phyloP scores from a whole-genome alignment of 2,329 filamentous ascomycete genomes.

The Emmonsiellopsis sp. region DNA sequence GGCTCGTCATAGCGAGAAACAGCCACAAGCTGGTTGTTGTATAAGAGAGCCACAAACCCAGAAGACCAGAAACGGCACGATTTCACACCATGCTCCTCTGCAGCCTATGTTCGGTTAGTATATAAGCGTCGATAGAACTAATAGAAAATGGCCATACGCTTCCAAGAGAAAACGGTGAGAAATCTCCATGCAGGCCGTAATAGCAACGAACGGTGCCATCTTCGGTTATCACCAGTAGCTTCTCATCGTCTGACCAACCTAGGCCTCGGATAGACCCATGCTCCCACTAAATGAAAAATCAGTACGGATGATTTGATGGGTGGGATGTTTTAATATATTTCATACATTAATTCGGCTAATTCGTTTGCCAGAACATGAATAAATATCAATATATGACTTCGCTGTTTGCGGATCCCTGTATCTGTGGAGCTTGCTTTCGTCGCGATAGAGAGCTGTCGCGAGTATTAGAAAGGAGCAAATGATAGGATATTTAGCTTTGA shows the following conservation, averaged over 20 bases:
- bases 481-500: not conserved
- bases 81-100: conserved; percentile 77
- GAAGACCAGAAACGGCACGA: conserved; percentile 86
- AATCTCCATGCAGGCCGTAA: conserved; percentile 85
- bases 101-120: conserved; percentile 41
- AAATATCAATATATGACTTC: conserved; percentile 85
- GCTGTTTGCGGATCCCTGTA: conserved; percentile 62
- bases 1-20: conserved; percentile 90
- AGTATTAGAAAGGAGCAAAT: not conserved
- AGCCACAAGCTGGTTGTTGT: conserved; percentile 76
- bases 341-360: conserved; percentile 64
- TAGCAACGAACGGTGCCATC: conserved; percentile 89
- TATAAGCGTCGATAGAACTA: not conserved
- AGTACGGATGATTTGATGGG: conserved; percentile 1
- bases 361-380: conserved; percentile 83
- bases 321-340: not conserved
- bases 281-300: conserved; percentile 57
- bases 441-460: conserved; percentile 66
- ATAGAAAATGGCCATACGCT: conserved; percentile 40
- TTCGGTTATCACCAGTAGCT: conserved; percentile 74
- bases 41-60: conserved; percentile 86
- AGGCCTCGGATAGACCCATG: conserved; percentile 77
- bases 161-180: conserved; percentile 85
- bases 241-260: conserved; percentile 95
- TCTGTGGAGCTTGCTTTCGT: conserved; percentile 73